Evolutionary conservation across 495 filamentous ascomycete species (phyloP).

Genomic region (Penicillium bovifimosum): DNA sequence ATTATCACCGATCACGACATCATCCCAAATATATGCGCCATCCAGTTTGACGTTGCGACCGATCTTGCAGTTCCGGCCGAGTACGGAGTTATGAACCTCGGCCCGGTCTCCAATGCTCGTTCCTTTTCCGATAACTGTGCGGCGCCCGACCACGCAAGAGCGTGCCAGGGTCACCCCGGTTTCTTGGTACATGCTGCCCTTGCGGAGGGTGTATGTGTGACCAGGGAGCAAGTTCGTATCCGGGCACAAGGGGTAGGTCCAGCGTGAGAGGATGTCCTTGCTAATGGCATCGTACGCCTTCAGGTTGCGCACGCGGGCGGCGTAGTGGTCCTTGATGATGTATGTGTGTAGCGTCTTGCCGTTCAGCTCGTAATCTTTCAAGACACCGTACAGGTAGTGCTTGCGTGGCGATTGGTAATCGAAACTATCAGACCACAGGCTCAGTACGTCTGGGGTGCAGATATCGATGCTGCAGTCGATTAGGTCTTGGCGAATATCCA

Average conservation of each 20-base stretch:
- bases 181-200: conserved; percentile 64
- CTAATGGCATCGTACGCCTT: conserved; percentile 89
- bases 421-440: conserved; percentile 95
- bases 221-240: conserved; percentile 77
- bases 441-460: conserved; percentile 91
- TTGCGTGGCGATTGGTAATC: conserved; percentile 86
- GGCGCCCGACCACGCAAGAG: conserved; percentile 58
- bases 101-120: conserved; percentile 71
- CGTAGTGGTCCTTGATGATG: conserved; percentile 70
- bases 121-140: conserved; percentile 67
- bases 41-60: conserved; percentile 76
- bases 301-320: conserved; percentile 76
- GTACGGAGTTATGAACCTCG: conserved; percentile 61
- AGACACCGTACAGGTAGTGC: conserved; percentile 82
- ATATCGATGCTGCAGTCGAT: conserved; percentile 97
- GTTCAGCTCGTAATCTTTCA: conserved; percentile 96
- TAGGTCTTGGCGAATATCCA: conserved; percentile 79
- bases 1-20: conserved; percentile 67
- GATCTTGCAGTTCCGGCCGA: conserved; percentile 80
- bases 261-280: conserved; percentile 77
- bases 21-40: conserved; percentile 87
- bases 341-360: conserved; percentile 94
- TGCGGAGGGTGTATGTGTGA: conserved; percentile 65
- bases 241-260: conserved; percentile 90
- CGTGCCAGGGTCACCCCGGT: conserved; percentile 66